Evolutionary conservation across 139 green algal genomes (phyloP), one percentile per base, ranked within the genome.

Genomic region (Ostreobium quekettii): DNA sequence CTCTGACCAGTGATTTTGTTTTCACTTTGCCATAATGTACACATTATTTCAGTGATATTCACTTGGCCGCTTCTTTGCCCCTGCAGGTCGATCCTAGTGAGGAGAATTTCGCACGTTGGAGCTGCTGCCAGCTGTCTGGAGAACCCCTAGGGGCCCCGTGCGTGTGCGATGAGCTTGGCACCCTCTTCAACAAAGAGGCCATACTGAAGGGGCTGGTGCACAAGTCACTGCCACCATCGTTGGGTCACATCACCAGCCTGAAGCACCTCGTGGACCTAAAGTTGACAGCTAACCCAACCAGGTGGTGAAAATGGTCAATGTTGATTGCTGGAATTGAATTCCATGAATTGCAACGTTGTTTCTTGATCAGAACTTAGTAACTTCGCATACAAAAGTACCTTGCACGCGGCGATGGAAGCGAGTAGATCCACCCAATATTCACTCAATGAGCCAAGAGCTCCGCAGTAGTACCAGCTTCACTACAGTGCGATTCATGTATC

Each of bases 101-200:
- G 36, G 2, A 65, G n/a, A 46, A 69, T 39, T 24, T 71, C 1
- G 0, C 67, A 60, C 79, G 73, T 36, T 92, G 81, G 81, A 95
- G 84, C 1, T 77, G 70, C 2, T 96, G 90, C 75, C 74, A 80
- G 6, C 74, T 95, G 22, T 87, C 79, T 36, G 82, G 83, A 24
- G 84, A 90, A 71, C 65, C 42, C 4, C 82, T 97, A 36, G 22
- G 53, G 0, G 79, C 79, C 2, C 91, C 91, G 22, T 86, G 80
- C 48, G 86, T 91, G 0, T 74, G 75, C 2, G 91, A 97, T 64
- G 85, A 88, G 71, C 73, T 95, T n/a, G 89, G 87, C 32, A 82
- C 46, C 4, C 42, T 87, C 39, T 85, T 74, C 72, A 87, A 83
- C 72, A 88, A 86, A 57, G 76, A 75, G 61, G 70, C 59, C 2